phyloP scores from a whole-genome alignment of 2,329 filamentous ascomycete genomes.

The Trematosphaeria pertusa region DNA sequence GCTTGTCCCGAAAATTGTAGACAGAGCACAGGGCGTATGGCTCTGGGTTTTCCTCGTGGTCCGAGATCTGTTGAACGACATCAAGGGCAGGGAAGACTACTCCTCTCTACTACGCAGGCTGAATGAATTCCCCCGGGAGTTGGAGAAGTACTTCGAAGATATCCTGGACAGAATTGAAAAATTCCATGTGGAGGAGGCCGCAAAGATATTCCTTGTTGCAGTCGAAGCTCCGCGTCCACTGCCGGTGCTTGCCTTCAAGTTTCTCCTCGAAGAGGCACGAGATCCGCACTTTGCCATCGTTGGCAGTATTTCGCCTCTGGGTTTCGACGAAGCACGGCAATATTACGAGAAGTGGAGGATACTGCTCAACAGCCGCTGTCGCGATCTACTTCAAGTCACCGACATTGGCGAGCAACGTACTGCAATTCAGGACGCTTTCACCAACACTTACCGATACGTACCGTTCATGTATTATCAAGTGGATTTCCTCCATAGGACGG shows the following conservation, averaged over 20 bases:
- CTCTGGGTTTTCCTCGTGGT: slow-evolving; percentile 21
- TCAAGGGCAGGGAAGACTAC: slow-evolving; percentile 10
- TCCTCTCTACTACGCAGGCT: slow-evolving; percentile 8
- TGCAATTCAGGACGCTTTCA: not conserved
- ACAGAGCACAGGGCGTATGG: slow-evolving; percentile 14
- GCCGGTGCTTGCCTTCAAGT: slow-evolving; percentile 14
- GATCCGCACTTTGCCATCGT: slow-evolving; percentile 7
- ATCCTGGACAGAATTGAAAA: slow-evolving; percentile 13
- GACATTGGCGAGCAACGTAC: no score
- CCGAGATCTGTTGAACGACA: slow-evolving; percentile 10
- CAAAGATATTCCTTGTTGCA: slow-evolving; percentile 14
- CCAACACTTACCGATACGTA: not conserved
- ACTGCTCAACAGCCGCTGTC: slow-evolving; percentile 22
- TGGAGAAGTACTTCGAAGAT: slow-evolving; percentile 14
- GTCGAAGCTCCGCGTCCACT: slow-evolving; percentile 7
- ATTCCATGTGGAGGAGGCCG: slow-evolving; percentile 13
- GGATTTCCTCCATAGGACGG: slow-evolving; percentile 26
- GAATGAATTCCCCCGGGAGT: slow-evolving; percentile 10
- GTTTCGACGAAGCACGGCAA: not conserved
- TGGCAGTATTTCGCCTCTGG: not conserved
- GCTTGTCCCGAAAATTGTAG: not conserved
- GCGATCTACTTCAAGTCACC: slow-evolving; percentile 18
- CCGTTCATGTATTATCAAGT: slow-evolving; percentile 15
- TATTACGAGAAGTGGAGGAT: slow-evolving; percentile 7
- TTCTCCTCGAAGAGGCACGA: slow-evolving; percentile 12